Evolutionary conservation across 169 alveolate genomes (phyloP).

Genomic region (Eimeria sp.): DNA sequence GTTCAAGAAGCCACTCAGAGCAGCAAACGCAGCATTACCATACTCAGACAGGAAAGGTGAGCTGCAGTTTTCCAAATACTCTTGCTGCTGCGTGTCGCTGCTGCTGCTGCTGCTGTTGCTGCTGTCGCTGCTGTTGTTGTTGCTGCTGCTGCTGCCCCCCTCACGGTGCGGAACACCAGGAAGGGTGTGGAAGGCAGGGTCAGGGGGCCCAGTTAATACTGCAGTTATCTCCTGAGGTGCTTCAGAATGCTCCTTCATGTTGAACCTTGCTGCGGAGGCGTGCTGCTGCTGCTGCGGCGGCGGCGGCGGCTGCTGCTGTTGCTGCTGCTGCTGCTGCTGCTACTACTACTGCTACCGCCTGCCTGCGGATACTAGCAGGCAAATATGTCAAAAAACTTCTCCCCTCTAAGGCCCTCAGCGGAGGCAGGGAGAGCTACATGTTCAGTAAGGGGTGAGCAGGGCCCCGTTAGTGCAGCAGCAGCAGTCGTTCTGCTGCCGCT

Average conservation of each 20-base stretch:
- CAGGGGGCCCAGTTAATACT: background rate
- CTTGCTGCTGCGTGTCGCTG: background rate
- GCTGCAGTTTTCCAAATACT: background rate
- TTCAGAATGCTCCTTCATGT: background rate
- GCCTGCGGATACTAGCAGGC: background rate
- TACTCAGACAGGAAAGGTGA: conserved; percentile 24
- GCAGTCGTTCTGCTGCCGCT: background rate
- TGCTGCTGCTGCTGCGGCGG: conserved; percentile 36
- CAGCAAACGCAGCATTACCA: conserved; percentile 16
- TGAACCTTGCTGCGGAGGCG: background rate
- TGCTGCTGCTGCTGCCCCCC: too few relatives aligned
- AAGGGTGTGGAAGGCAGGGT: background rate
- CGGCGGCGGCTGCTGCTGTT: conserved; percentile 23
- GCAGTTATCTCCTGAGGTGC: background rate
- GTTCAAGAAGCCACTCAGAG: conserved; percentile 23
- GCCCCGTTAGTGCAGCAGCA: conserved; percentile 15
- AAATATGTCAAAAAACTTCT: background rate
- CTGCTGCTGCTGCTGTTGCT: conserved; percentile 42
- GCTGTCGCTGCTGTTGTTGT: background rate
- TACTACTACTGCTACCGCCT: background rate
- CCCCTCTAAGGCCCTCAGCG: background rate
- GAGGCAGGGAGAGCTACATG: background rate
- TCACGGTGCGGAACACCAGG: background rate
- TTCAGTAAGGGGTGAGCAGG: background rate
- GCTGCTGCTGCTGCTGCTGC: conserved; percentile 27